Conservation (phyloP, 768 basidiomycete genomes). For the Lactarius hatsudake region DNA sequence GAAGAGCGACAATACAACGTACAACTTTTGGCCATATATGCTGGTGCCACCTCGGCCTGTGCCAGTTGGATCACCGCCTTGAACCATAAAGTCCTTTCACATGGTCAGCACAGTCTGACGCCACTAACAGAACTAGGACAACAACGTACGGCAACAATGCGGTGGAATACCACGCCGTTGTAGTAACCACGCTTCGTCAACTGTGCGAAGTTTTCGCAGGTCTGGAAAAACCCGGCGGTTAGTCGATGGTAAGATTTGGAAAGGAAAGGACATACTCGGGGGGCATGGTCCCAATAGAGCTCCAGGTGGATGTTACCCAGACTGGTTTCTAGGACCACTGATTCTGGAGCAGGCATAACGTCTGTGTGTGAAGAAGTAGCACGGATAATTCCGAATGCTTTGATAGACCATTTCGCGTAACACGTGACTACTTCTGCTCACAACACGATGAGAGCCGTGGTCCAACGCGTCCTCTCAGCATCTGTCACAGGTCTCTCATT, state of each 20-base stretch:
- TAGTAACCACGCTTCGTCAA: conserved; percentile 92
- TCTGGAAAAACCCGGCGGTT: conserved; percentile 45
- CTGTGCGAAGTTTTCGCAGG: conserved; percentile 93
- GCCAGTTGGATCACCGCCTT: conserved; percentile 93
- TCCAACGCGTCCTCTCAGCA: conserved; percentile 80
- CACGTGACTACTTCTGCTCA: neutral
- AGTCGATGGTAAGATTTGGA: neutral
- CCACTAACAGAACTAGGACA: conserved; percentile 1
- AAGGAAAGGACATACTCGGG: conserved; percentile 43
- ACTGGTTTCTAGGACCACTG: conserved; percentile 77
- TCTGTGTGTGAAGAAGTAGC: no score
- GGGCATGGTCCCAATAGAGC: conserved; percentile 91
- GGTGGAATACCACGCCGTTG: conserved; percentile 86
- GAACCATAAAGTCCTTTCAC: conserved; percentile 91
- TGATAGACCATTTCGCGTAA: neutral
- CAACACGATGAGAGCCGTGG: conserved; percentile 65
- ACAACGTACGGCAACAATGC: conserved; percentile 74
- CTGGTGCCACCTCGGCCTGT: conserved; percentile 91
- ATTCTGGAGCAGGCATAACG: conserved; percentile 36
- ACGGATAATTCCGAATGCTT: neutral
- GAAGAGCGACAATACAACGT: conserved; percentile 32
- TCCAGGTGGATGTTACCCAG: conserved; percentile 87
- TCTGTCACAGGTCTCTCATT: conserved; percentile 69
- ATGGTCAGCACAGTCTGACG: neutral
- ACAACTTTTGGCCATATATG: conserved; percentile 89